Conservation (phyloP, 345 rosid genomes). For the Euphorbia peplus region DNA sequence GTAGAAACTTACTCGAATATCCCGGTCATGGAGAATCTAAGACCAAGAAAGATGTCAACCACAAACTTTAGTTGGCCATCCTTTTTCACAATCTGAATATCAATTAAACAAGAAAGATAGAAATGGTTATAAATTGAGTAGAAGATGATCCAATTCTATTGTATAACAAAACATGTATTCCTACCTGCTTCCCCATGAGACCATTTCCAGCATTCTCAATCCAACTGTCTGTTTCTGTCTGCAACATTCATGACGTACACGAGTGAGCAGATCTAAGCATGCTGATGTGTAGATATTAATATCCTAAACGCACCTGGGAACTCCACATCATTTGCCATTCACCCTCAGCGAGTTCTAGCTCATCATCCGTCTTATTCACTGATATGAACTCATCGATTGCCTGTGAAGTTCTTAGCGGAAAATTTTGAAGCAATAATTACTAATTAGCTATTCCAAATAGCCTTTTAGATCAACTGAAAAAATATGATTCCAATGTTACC, state of each 20-base stretch:
- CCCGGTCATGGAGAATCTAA: slow-evolving; percentile 87
- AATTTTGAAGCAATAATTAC: too few relatives aligned
- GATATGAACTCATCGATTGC: slow-evolving; percentile 65
- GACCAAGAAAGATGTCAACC: slow-evolving; percentile 63
- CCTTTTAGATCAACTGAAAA: background rate
- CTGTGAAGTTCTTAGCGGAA: slow-evolving; percentile 33
- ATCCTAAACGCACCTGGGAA: slow-evolving; percentile 59
- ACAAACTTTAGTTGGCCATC: slow-evolving; percentile 63
- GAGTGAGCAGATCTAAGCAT: too few relatives aligned
- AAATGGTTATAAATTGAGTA: too few relatives aligned
- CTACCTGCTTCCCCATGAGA: slow-evolving; percentile 89
- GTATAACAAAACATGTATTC: background rate
- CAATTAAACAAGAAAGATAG: too few relatives aligned
- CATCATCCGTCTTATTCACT: slow-evolving; percentile 37
- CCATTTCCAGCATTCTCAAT: slow-evolving; percentile 90
- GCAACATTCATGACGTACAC: too few relatives aligned
- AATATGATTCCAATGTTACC: slow-evolving; percentile 33
- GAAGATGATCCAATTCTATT: too few relatives aligned
- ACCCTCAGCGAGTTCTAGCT: slow-evolving; percentile 65
- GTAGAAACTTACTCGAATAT: slow-evolving; percentile 49
- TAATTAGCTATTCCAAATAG: background rate
- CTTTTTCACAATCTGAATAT: slow-evolving; percentile 51
- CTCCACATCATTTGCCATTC: slow-evolving; percentile 99
- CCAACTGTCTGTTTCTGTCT: slow-evolving; percentile 94
- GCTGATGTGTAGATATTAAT: too few relatives aligned